Conservation (phyloP, 768 basidiomycete species). For the Amyloporia xantha region DNA sequence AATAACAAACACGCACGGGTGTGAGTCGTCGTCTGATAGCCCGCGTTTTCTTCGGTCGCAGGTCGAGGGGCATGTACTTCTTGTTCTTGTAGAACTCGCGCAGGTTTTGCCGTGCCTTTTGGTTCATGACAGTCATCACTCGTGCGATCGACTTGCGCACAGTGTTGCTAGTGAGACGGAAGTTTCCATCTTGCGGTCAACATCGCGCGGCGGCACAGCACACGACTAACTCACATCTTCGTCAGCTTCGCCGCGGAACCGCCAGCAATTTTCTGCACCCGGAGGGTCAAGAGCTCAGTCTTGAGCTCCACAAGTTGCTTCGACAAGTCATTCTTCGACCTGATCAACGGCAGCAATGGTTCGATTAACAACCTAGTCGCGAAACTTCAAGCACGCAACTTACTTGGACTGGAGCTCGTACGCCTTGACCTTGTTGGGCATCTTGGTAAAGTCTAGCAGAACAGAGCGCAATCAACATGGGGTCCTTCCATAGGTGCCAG, state of each 20-base stretch:
- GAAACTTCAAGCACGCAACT: constrained; percentile 27
- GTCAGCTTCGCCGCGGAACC: constrained; percentile 94
- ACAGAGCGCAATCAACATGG: constrained; percentile 13
- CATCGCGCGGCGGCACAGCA: background rate
- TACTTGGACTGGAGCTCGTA: constrained; percentile 96
- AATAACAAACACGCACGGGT: constrained; percentile 46
- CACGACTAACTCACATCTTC: constrained; percentile 71
- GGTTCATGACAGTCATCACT: constrained; percentile 97
- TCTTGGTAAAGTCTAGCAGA: constrained; percentile 29
- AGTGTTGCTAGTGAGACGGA: constrained; percentile 51
- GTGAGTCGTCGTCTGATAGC: constrained; percentile 95
- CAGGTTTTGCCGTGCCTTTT: constrained; percentile 93
- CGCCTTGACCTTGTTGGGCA: constrained; percentile 95
- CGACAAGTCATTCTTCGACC: constrained; percentile 94
- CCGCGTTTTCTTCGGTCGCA: constrained; percentile 96
- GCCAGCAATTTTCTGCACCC: constrained; percentile 97
- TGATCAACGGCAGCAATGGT: constrained; percentile 30
- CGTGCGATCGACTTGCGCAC: constrained; percentile 99
- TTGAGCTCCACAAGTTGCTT: constrained; percentile 94
- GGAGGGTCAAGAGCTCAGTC: constrained; percentile 86
- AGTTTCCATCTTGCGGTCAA: background rate
- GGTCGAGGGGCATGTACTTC: constrained; percentile 95
- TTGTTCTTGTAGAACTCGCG: constrained; percentile 98
- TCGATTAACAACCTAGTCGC: too few species aligned
- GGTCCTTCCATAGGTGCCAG: background rate